These are phyloP conservation scores for Mallotus repandus DNA, from an alignment of 441 rosid genomes.

Conservation along the genomic window DNA sequence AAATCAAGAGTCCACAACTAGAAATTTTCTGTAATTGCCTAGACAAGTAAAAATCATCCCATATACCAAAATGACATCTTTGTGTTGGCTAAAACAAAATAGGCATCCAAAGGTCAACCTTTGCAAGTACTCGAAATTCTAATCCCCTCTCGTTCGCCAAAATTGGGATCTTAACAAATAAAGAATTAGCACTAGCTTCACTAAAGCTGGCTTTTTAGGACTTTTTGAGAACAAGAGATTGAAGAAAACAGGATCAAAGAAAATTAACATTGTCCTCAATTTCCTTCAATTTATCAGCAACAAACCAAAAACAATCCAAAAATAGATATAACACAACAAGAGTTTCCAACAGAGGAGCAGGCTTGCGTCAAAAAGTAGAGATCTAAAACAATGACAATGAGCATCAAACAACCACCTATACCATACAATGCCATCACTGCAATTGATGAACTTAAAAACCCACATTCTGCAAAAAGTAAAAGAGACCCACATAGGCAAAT, in stretches of 20 bases:
- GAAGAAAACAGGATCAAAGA: conserved; percentile 11
- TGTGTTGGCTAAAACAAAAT: neutral
- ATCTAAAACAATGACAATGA: conserved; percentile 4
- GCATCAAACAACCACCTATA: neutral
- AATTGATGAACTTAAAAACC: neutral
- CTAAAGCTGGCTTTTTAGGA: neutral
- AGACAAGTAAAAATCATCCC: neutral
- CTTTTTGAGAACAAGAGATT: neutral
- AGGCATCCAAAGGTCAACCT: neutral
- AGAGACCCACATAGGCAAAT: neutral
- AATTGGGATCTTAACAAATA: neutral
- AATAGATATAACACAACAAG: neutral
- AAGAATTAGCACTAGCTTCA: neutral
- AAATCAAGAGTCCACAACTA: neutral
- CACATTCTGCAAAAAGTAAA: neutral
- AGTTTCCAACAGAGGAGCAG: neutral
- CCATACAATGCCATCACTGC: neutral
- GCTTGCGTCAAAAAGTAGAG: conserved; percentile 5
- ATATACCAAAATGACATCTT: neutral
- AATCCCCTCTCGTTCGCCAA: neutral
- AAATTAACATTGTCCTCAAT: neutral
- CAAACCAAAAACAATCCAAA: neutral
- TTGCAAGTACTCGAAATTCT: neutral
- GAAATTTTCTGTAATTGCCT: neutral
- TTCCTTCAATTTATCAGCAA: neutral